phyloP scores from a whole-genome alignment of 768 basidiomycete genomes.

The Hygrocybe punicea region DNA sequence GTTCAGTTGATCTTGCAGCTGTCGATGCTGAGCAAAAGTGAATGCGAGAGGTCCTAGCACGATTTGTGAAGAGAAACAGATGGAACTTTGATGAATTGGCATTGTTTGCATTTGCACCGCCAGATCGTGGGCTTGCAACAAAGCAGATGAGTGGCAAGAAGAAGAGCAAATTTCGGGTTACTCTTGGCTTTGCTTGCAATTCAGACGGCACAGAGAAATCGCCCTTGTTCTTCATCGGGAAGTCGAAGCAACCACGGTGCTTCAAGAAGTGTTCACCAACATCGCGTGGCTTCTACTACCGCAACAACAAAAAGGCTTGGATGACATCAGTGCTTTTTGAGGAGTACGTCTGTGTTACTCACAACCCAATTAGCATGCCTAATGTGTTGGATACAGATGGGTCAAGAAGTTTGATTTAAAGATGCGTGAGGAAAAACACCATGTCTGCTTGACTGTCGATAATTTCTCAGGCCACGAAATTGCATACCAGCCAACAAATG shows the following conservation, averaged over 20 bases:
- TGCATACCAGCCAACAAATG: slow-evolving; percentile 25
- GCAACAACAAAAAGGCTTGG: slow-evolving; percentile 38
- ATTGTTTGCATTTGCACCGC: slow-evolving; percentile 21
- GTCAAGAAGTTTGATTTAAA: slow-evolving; percentile 24
- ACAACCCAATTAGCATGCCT: not conserved
- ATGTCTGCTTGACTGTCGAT: slow-evolving; percentile 29
- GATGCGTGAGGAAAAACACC: slow-evolving; percentile 17
- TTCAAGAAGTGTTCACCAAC: slow-evolving; percentile 26
- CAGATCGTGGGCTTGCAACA: slow-evolving; percentile 31
- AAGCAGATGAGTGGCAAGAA: slow-evolving; percentile 36
- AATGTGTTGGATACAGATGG: slow-evolving; percentile 15
- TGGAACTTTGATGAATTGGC: slow-evolving; percentile 28
- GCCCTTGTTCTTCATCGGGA: slow-evolving; percentile 35
- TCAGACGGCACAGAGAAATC: slow-evolving; percentile 33
- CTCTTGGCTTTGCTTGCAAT: slow-evolving; percentile 27
- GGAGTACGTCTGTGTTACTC: slow-evolving; percentile 24
- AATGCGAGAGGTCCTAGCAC: slow-evolving; percentile 15
- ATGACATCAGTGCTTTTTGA: slow-evolving; percentile 37
- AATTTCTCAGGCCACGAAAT: slow-evolving; percentile 34
- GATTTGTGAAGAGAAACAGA: slow-evolving; percentile 20
- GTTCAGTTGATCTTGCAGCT: slow-evolving; percentile 20
- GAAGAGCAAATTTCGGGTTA: slow-evolving; percentile 28
- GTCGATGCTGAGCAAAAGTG: slow-evolving; percentile 18
- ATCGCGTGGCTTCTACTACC: slow-evolving; percentile 35
- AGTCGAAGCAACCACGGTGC: slow-evolving; percentile 25